Conservation (phyloP, 805 yeast genomes). For the Spathaspora sp. region DNA sequence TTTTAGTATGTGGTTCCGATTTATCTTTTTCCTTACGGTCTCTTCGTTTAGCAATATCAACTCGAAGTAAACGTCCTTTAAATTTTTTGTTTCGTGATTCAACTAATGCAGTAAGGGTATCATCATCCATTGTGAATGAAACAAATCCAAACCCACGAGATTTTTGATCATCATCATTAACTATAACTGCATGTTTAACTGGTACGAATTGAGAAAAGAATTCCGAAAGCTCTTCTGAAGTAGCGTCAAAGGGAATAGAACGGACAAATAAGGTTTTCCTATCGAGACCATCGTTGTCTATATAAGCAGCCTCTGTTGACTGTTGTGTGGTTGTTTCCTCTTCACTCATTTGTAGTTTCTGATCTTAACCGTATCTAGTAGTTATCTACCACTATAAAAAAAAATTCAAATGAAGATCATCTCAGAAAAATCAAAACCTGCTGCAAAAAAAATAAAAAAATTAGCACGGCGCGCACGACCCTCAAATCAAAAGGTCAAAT, state of each 20-base stretch:
- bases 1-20: slow-evolving; percentile 3
- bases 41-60: slow-evolving; percentile 91
- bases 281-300: slow-evolving; percentile 39
- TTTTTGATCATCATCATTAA: slow-evolving; percentile 67
- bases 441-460: background rate
- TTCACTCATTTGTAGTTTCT: slow-evolving; percentile 1
- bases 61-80: slow-evolving; percentile 61
- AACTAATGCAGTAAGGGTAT: slow-evolving; percentile 70
- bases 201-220: slow-evolving; percentile 92
- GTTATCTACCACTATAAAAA: background rate
- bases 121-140: slow-evolving; percentile 81
- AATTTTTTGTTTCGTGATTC: slow-evolving; percentile 65
- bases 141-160: slow-evolving; percentile 97
- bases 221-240: slow-evolving; percentile 76
- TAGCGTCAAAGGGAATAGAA: slow-evolving; percentile 74
- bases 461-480: background rate
- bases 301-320: background rate
- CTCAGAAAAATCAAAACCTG: background rate
- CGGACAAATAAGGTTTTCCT: slow-evolving; percentile 79
- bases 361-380: background rate
- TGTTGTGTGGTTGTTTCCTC: background rate
- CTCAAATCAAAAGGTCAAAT: background rate
- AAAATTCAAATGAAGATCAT: background rate
- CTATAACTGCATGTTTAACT: slow-evolving; percentile 91
- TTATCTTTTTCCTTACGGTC: slow-evolving; percentile 54